Evolutionary conservation across 1,139 yeast genomes (phyloP).

Genomic region (Komagataea norvegica): DNA sequence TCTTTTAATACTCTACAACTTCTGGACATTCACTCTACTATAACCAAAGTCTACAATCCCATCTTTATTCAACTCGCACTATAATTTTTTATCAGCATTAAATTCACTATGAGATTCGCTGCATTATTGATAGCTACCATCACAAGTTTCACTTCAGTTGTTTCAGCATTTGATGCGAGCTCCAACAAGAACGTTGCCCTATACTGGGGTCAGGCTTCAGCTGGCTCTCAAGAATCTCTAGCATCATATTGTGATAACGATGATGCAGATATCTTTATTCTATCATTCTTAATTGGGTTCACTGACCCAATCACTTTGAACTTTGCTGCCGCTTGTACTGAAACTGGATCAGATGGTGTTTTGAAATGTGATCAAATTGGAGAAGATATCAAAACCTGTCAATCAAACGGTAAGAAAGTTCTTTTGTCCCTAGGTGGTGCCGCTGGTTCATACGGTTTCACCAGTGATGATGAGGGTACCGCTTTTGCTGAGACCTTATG

Average conservation of each 20-base stretch:
- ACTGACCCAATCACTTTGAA: constrained; percentile 45
- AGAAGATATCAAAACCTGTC: constrained; percentile 80
- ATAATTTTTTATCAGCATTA: not conserved
- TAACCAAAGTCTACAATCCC: constrained; percentile 1
- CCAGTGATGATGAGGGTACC: constrained; percentile 56
- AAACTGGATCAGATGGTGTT: constrained; percentile 49
- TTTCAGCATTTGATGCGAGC: constrained; percentile 38
- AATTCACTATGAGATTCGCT: constrained; percentile 4
- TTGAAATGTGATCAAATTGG: constrained; percentile 62
- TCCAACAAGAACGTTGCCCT: constrained; percentile 62
- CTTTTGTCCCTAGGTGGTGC: constrained; percentile 88
- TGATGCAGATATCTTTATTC: constrained; percentile 64
- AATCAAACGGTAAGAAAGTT: constrained; percentile 68
- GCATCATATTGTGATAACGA: constrained; percentile 64
- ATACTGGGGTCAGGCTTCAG: constrained; percentile 91
- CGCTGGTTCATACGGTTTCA: constrained; percentile 71
- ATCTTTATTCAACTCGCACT: not conserved
- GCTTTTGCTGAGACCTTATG: constrained; percentile 72
- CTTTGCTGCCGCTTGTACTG: constrained; percentile 64
- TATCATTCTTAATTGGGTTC: constrained; percentile 66
- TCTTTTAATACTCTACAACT: constrained; percentile 2
- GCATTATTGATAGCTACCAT: constrained; percentile 5
- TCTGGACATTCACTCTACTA: not conserved
- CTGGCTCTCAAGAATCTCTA: constrained; percentile 63
- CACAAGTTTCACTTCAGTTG: constrained; percentile 5